Evolutionary conservation across 352 stramenopile species (phyloP).

Genomic region (Phytophthora fragariaefolia): DNA sequence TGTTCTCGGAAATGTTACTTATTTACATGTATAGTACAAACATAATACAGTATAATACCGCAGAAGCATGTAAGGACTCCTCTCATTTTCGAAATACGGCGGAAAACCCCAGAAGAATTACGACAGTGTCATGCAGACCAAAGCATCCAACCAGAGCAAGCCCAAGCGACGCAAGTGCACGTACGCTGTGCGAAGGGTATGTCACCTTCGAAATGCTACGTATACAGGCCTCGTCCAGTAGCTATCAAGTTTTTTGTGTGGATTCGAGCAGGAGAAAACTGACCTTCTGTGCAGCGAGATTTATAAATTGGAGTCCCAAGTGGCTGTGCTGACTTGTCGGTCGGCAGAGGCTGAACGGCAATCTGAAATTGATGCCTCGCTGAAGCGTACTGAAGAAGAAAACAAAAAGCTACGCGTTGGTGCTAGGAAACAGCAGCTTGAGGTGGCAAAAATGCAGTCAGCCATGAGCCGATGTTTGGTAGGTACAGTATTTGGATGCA

Average conservation of each 20-base stretch:
- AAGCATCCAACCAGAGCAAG: not conserved
- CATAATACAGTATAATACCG: not conserved
- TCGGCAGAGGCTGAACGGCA: not conserved
- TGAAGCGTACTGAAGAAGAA: conserved; percentile 8
- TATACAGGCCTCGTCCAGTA: not conserved
- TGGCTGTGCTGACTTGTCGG: conserved; percentile 16
- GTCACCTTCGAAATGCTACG: not conserved
- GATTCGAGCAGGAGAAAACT: conserved; percentile 16
- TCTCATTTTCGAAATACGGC: no score
- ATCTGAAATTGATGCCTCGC: not conserved
- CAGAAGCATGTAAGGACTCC: not conserved
- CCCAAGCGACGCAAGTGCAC: conserved; percentile 18
- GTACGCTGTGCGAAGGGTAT: conserved; percentile 21
- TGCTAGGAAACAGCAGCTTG: conserved; percentile 8
- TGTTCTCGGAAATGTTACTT: no score
- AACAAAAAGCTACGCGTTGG: not conserved
- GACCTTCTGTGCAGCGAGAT: conserved; percentile 13
- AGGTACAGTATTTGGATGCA: no score
- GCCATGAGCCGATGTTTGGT: conserved; percentile 15
- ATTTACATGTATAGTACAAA: no score
- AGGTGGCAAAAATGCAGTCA: conserved; percentile 22
- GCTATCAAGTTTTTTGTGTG: not conserved
- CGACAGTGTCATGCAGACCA: not conserved
- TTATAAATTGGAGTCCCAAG: conserved; percentile 13
- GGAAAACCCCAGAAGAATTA: not conserved